Percentiles rank a stretch among this genome's conserved stretches.
These are phyloP conservation scores for Solanum pennellii DNA, from an alignment of 257 asterid genomes.

Conservation along the genomic window DNA sequence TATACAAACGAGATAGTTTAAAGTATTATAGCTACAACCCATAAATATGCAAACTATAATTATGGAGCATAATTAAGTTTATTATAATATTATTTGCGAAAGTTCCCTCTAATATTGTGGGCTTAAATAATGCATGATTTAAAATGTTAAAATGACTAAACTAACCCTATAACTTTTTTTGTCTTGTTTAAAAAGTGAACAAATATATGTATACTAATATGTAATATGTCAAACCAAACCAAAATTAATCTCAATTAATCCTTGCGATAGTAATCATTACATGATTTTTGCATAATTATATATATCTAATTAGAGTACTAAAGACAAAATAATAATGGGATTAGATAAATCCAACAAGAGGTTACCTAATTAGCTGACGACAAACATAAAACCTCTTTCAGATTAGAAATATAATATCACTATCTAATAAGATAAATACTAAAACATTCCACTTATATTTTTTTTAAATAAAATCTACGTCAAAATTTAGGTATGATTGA, in stretches of 20 bases:
- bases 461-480: not conserved
- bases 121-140: not conserved
- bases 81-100: too few species aligned
- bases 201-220: too few species aligned
- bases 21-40: too few species aligned
- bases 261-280: not conserved
- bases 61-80: too few species aligned
- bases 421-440: not conserved
- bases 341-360: not conserved
- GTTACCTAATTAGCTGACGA: not conserved
- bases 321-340: not conserved
- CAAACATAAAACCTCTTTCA: not conserved
- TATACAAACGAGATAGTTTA: too few species aligned
- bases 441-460: not conserved
- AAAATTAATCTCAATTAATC: not conserved
- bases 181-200: not conserved
- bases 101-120: too few species aligned
- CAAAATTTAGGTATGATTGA: not conserved
- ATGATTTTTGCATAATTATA: not conserved
- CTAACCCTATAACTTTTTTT: not conserved
- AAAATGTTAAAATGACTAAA: too few species aligned
- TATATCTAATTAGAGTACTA: not conserved
- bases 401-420: not conserved
- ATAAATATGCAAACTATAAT: too few species aligned
- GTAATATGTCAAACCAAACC: not conserved